Evolutionary conservation across 495 filamentous ascomycete genomes (phyloP).

Genomic region (Penicillium paxilli): DNA sequence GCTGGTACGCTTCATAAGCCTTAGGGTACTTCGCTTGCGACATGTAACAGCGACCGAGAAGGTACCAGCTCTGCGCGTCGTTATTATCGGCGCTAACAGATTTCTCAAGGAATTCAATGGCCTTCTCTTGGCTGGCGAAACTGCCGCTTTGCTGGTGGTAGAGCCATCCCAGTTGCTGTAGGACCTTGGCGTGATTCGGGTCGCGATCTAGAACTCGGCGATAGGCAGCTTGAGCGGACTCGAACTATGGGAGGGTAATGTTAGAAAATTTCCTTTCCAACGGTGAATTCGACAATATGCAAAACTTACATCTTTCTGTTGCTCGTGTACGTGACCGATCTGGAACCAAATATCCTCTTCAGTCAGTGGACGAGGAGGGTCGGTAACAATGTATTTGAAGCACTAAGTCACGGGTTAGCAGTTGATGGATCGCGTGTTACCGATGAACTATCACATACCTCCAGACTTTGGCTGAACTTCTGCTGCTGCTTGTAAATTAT

Average conservation of each 20-base stretch:
- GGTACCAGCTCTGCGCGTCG: conserved; percentile 98
- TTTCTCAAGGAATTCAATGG: conserved; percentile 96
- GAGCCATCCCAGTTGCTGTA: conserved; percentile 97
- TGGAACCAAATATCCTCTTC: conserved; percentile 99
- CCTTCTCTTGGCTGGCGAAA: conserved; percentile 88
- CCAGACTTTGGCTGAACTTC: conserved; percentile 88
- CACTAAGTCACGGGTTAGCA: conserved; percentile 57
- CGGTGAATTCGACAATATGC: not conserved
- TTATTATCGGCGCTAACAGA: conserved; percentile 90
- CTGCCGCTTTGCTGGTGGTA: conserved; percentile 92
- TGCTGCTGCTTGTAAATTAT: conserved; percentile 99
- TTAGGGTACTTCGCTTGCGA: conserved; percentile 99
- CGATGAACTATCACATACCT: conserved; percentile 55
- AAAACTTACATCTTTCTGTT: conserved; percentile 91
- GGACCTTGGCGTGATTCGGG: conserved; percentile 94
- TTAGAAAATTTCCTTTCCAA: not conserved
- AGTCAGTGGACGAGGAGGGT: conserved; percentile 88
- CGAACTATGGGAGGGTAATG: conserved; percentile 61
- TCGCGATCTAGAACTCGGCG: conserved; percentile 90
- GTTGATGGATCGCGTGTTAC: not conserved
- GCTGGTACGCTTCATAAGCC: conserved; percentile 98
- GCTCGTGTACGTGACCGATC: conserved; percentile 98
- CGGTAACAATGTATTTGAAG: conserved; percentile 95
- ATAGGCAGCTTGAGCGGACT: conserved; percentile 88
- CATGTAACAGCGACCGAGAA: conserved; percentile 98